Percentiles rank a stretch among this genome's conserved stretches.
Evolutionary conservation across 2,329 filamentous ascomycete species (phyloP).

Genomic region (Chaetomiaceae sp.): DNA sequence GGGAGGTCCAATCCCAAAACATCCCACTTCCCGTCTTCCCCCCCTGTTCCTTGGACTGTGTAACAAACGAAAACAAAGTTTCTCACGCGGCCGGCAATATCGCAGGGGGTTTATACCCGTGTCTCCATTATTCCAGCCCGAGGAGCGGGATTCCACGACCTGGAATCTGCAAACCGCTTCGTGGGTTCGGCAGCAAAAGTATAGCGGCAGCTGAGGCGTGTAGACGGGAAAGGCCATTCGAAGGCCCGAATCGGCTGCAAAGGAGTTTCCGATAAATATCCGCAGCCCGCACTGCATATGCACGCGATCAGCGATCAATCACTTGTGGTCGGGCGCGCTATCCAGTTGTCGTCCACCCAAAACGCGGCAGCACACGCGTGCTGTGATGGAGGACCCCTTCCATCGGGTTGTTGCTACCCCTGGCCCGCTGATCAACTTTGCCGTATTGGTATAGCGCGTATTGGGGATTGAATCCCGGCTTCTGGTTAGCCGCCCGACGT

Average conservation of each 20-base stretch:
- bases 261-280: too few relatives aligned
- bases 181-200: too few relatives aligned
- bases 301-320: not conserved
- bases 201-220: too few relatives aligned
- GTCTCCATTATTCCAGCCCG: not conserved
- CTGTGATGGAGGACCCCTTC: not conserved
- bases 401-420: not conserved
- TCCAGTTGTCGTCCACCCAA: not conserved
- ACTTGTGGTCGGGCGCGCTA: not conserved
- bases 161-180: too few relatives aligned
- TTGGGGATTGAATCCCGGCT: not conserved
- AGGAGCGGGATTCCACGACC: too few relatives aligned
- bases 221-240: too few relatives aligned
- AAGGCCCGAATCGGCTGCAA: too few relatives aligned
- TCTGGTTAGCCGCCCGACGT: not conserved
- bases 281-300: too few relatives aligned
- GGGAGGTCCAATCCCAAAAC: constrained; percentile 7
- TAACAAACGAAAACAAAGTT: not conserved
- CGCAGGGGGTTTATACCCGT: not conserved
- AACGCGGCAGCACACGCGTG: constrained; percentile 3
- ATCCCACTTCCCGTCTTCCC: constrained; percentile 11
- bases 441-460: not conserved
- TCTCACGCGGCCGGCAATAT: constrained; percentile 9
- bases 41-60: not conserved
- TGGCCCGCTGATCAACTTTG: constrained; percentile 5